These are phyloP conservation scores for Aspergillus chevalieri DNA, from an alignment of 2,329 filamentous ascomycete genomes.

Conservation along the genomic window DNA sequence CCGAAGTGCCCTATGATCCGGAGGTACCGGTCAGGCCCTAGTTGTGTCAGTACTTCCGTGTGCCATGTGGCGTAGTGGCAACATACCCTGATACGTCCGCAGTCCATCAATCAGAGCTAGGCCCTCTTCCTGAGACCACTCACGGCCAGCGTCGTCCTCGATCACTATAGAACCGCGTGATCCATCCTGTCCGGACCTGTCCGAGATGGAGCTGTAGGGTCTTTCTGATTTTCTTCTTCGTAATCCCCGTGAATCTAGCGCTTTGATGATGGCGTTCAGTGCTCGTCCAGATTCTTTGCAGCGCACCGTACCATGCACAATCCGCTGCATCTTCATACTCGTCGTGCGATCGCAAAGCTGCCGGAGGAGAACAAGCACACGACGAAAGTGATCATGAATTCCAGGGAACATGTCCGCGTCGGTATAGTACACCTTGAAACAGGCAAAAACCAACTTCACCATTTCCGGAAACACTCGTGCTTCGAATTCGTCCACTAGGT, in stretches of 20 bases:
- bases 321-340: conserved; percentile 2
- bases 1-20: conserved; percentile 16
- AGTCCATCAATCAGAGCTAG: conserved; percentile 21
- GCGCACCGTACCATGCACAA: conserved; percentile 5
- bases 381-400: conserved; percentile 12
- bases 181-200: background rate
- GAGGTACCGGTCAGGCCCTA: conserved; percentile 19
- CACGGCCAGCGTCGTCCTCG: background rate
- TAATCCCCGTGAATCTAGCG: conserved; percentile 1
- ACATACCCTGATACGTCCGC: conserved; percentile 14
- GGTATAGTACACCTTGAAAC: conserved; percentile 16
- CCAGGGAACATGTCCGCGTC: conserved; percentile 7
- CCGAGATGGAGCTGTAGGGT: background rate
- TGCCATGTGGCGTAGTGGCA: background rate
- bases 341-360: conserved; percentile 10
- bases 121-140: conserved; percentile 20
- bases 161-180: background rate
- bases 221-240: background rate
- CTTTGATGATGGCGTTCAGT: conserved; percentile 9
- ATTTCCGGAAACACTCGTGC: conserved; percentile 12
- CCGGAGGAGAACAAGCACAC: conserved; percentile 12
- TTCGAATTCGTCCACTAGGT: conserved; percentile 15
- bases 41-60: background rate
- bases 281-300: conserved; percentile 5
- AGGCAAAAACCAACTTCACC: conserved; percentile 10